Conservation (phyloP, 441 rosid genomes). For the Populus tomentosa region DNA sequence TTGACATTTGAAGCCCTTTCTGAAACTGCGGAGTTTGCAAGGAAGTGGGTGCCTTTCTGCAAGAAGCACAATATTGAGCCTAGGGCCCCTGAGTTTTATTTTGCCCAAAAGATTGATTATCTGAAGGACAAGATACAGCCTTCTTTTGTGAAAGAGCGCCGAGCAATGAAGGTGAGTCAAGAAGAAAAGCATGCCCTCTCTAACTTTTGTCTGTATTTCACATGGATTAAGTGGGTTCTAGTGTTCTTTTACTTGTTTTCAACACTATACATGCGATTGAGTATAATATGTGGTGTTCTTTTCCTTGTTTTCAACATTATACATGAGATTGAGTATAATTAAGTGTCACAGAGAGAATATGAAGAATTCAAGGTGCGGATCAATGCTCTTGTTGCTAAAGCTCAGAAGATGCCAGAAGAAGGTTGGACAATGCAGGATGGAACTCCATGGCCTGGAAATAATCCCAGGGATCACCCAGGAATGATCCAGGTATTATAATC, state of each 20-base stretch:
- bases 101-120: slow-evolving; percentile 96
- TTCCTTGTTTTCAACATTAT: background rate
- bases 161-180: slow-evolving; percentile 84
- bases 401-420: slow-evolving; percentile 98
- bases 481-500: slow-evolving; percentile 77
- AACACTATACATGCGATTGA: background rate
- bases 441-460: slow-evolving; percentile 98
- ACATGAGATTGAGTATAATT: background rate
- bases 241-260: background rate
- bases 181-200: background rate
- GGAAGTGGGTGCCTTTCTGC: slow-evolving; percentile 99
- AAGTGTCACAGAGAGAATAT: slow-evolving; percentile 72
- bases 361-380: slow-evolving; percentile 98
- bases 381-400: slow-evolving; percentile 96
- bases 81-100: slow-evolving; percentile 96
- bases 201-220: background rate
- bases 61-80: slow-evolving; percentile 96
- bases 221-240: background rate
- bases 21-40: slow-evolving; percentile 97
- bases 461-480: slow-evolving; percentile 96
- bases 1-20: slow-evolving; percentile 94
- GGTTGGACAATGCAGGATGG: slow-evolving; percentile 99
- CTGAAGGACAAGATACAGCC: slow-evolving; percentile 96
- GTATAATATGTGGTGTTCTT: background rate
- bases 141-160: slow-evolving; percentile 94